These are phyloP conservation scores for Pezicula neosporulosa DNA, from an alignment of 2,329 filamentous ascomycete species.

Conservation along the genomic window DNA sequence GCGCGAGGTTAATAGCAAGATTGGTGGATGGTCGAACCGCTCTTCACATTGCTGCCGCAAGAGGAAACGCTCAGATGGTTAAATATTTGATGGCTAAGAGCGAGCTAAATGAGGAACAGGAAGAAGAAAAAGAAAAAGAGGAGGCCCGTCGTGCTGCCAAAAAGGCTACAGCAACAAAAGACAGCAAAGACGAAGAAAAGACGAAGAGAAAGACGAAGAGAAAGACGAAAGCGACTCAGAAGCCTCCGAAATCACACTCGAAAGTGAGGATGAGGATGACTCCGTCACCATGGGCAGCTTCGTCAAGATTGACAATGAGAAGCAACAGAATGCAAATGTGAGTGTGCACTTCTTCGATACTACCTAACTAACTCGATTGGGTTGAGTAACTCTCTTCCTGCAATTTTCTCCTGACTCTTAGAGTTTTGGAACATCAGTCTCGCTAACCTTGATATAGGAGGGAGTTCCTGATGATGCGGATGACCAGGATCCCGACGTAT, in stretches of 20 bases:
- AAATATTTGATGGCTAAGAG: slow-evolving; percentile 71
- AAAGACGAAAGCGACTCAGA: slow-evolving; percentile 34
- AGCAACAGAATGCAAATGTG: slow-evolving; percentile 41
- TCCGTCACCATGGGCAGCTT: slow-evolving; percentile 69
- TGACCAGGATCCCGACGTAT: slow-evolving; percentile 69
- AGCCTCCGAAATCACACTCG: slow-evolving; percentile 24
- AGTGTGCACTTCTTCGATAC: slow-evolving; percentile 57
- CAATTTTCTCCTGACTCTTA: not conserved
- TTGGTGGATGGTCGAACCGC: slow-evolving; percentile 78
- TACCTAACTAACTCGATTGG: too few species aligned
- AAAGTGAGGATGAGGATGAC: slow-evolving; percentile 26
- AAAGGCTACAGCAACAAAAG: slow-evolving; percentile 11
- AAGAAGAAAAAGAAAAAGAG: slow-evolving; percentile 57
- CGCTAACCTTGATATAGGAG: slow-evolving; percentile 29
- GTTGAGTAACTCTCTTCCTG: slow-evolving; percentile 23
- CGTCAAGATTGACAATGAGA: slow-evolving; percentile 57
- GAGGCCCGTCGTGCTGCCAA: slow-evolving; percentile 35
- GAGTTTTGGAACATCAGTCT: not conserved
- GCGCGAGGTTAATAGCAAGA: slow-evolving; percentile 69
- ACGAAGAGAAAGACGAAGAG: slow-evolving; percentile 29
- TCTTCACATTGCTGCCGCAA: slow-evolving; percentile 74
- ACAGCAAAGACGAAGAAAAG: slow-evolving; percentile 27
- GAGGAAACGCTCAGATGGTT: slow-evolving; percentile 67
- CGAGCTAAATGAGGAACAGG: slow-evolving; percentile 66
- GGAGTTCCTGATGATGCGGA: slow-evolving; percentile 51